Evolutionary conservation across 2,329 filamentous ascomycete species (phyloP), one percentile per base, ranked within the genome.

Genomic region (Botrytis elliptica): DNA sequence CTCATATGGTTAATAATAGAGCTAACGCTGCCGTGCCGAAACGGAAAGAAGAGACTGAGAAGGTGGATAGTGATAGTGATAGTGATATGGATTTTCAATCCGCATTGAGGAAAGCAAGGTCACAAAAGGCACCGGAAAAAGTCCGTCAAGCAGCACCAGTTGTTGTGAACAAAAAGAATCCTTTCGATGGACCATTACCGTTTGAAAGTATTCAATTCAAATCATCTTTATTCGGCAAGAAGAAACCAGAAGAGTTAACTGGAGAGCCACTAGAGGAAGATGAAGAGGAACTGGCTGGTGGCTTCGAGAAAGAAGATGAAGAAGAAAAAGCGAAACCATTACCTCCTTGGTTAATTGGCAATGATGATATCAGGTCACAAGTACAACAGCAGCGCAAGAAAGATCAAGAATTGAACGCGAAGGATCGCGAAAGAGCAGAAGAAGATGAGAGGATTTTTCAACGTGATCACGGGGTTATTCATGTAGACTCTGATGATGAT

Each of bases 181-280:
- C 89, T 4, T 92, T 97, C 79, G 89, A 89, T 76, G 95, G 95
- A 0, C 94, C 95, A 0, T 83, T 99, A 8, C 96, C 96, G 0
- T 99, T 99, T 79, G 94, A 97, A 78, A 95, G 94, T 79, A 86
- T 97, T 1, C 90, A 92, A 63, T 90, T 88, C 86, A 90, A 88
- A 70, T 91, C 88, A 3, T 87, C 86, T 1, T 84, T 90, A 2
- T 90, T 90, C 74, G 83, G 82, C 8, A 86, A 85, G 75, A 85
- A 84, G 16, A 60, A 44, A 12, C 59, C 74, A 0, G 76, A 81
- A 16, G 74, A 77, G 10, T 77, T 52, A 14, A 75, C 77, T 10
- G 71, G 74, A 0, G 77, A 75, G 16, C 59, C 70, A 20, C 62
- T 76, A 12, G 74, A 78, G 7, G 80, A 81, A 36, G 75, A 77